These are phyloP conservation scores for Platanthera zijinensis DNA, from an alignment of 106 monocot genomes.

Conservation along the genomic window DNA sequence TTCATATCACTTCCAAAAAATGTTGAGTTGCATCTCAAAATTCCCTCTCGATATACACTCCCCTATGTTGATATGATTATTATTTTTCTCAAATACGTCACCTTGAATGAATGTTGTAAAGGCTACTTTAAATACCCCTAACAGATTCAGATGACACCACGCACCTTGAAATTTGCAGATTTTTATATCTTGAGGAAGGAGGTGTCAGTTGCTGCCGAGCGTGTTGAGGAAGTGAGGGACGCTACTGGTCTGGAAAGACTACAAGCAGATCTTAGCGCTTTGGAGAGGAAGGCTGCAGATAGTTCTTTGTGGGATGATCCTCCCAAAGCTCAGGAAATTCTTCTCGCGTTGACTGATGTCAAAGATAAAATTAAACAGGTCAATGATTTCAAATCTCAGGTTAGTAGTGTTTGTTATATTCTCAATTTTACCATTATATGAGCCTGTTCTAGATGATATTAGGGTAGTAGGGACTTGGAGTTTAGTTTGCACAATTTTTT, in stretches of 20 bases:
- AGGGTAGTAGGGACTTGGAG: no score
- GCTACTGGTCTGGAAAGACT: conserved; percentile 71
- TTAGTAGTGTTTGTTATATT: not conserved
- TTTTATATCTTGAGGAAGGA: conserved; percentile 37
- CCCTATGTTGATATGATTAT: not conserved
- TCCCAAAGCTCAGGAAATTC: conserved; percentile 65
- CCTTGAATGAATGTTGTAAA: not conserved
- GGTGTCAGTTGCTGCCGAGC: conserved; percentile 53
- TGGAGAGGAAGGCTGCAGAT: conserved; percentile 85
- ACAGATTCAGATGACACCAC: not conserved
- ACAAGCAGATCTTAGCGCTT: conserved; percentile 49
- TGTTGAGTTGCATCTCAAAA: not conserved
- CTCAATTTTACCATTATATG: no score
- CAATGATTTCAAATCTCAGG: not conserved
- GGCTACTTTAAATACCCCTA: not conserved
- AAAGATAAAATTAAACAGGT: conserved; percentile 1
- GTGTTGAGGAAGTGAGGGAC: conserved; percentile 68
- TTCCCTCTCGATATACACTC: not conserved
- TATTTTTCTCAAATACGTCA: not conserved
- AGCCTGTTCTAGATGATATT: no score
- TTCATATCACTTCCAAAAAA: not conserved
- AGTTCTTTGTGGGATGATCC: conserved; percentile 94
- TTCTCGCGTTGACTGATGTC: conserved; percentile 19
- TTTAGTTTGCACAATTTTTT: no score
- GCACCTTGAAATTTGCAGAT: conserved; percentile 14